phyloP scores from a whole-genome alignment of 2,329 filamentous ascomycete genomes.

The Thielaviopsis punctulata region DNA sequence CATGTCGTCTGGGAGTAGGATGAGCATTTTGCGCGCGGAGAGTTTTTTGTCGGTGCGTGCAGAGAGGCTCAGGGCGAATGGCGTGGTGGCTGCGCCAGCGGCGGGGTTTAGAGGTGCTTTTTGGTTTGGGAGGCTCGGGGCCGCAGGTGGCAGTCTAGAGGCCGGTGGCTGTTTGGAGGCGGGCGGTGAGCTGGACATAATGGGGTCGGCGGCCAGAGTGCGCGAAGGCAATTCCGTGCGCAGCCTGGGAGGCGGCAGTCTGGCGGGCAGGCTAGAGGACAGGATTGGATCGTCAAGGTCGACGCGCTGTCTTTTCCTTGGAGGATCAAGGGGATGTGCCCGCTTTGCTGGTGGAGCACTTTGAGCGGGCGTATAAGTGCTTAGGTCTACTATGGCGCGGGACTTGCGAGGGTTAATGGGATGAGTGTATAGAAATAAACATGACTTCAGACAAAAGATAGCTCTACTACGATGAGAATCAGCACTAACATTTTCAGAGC shows the following conservation, averaged over 20 bases:
- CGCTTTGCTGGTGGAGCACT: no score
- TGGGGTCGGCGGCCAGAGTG: not conserved
- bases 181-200: slow-evolving; percentile 5
- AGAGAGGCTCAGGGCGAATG: slow-evolving; percentile 14
- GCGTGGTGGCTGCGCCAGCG: no score
- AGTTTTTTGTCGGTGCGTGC: slow-evolving; percentile 55
- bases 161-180: not conserved
- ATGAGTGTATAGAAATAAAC: no score
- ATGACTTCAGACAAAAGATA: no score
- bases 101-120: slow-evolving; percentile 36
- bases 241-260: not conserved
- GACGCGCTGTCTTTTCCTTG: no score
- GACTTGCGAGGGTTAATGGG: no score
- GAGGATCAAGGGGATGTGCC: no score
- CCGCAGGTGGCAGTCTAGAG: no score
- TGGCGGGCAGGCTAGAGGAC: not conserved
- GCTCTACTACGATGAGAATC: no score
- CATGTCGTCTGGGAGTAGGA: slow-evolving; percentile 46
- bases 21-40: slow-evolving; percentile 60
- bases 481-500: no score
- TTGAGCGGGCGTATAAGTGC: no score
- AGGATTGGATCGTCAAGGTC: not conserved
- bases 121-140: slow-evolving; percentile 33
- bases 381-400: no score
- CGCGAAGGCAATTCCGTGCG: not conserved